Percentiles rank a stretch among this genome's conserved stretches.
These are phyloP conservation scores for Podaxis mareebaensis DNA, from an alignment of 768 basidiomycete genomes.

Conservation along the genomic window DNA sequence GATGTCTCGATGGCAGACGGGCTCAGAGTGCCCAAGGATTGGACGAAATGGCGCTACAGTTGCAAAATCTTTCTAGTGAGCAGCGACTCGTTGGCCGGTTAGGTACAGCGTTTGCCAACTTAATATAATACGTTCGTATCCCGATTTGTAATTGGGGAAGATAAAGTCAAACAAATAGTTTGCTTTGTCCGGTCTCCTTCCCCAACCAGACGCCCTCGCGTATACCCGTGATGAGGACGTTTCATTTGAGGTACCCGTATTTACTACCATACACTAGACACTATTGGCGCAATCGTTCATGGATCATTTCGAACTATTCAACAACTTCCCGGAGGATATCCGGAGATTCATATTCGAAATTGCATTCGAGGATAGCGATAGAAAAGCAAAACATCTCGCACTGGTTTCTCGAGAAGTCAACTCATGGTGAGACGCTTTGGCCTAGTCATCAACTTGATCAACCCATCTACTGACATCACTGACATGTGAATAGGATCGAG, in stretches of 20 bases:
- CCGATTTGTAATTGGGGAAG: no score
- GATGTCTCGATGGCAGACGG: background rate
- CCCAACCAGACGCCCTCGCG: conserved; percentile 1
- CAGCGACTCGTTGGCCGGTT: no score
- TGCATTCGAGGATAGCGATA: background rate
- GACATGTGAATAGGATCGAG: background rate
- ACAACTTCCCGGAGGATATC: background rate
- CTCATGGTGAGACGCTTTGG: background rate
- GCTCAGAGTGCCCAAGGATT: background rate
- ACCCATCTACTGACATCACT: background rate
- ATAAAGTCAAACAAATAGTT: background rate
- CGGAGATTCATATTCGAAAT: background rate
- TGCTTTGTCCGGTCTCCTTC: background rate
- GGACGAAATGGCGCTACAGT: background rate
- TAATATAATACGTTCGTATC: no score
- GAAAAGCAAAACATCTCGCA: background rate
- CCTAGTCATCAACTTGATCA: background rate
- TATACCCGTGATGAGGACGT: background rate
- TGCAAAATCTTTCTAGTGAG: background rate
- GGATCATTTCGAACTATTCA: no score
- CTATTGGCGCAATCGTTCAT: no score
- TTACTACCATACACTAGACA: background rate
- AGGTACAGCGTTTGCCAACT: background rate
- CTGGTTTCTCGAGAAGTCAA: background rate
- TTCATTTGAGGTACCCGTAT: background rate